A percentile compares a stretch with the other conserved stretches of the same genome.
These are phyloP conservation scores for Smittium culicis DNA, from an alignment of 371 early-diverging fungal species.

Conservation along the genomic window DNA sequence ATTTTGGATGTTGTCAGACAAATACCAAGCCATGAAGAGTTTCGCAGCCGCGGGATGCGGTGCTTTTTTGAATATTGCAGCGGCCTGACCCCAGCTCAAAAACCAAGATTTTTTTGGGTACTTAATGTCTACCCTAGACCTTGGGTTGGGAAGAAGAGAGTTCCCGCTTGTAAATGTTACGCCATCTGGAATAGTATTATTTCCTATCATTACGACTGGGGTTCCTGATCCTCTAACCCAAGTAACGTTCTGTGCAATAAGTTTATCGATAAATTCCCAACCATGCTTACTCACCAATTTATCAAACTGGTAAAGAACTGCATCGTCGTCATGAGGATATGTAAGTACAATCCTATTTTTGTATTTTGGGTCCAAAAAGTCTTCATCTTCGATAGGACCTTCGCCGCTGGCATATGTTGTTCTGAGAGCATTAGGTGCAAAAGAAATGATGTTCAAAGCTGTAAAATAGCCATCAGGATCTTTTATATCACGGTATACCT, in stretches of 20 bases:
- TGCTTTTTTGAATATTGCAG: slow-evolving; percentile 1
- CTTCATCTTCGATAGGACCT: not conserved
- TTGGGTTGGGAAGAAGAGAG: not conserved
- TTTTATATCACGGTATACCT: not conserved
- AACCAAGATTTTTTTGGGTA: slow-evolving; percentile 3
- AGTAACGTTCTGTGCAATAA: not conserved
- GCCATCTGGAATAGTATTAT: not conserved
- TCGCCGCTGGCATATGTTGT: not conserved
- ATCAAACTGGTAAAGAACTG: not conserved
- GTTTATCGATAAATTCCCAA: not conserved
- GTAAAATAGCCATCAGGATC: slow-evolving; percentile 7
- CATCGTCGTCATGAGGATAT: slow-evolving; percentile 5
- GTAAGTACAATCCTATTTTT: not conserved
- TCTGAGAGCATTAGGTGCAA: not conserved
- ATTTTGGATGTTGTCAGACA: not conserved
- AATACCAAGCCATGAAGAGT: not conserved
- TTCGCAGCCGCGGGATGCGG: slow-evolving; percentile 4
- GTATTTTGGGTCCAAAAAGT: slow-evolving; percentile 3
- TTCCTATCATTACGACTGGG: not conserved
- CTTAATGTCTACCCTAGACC: not conserved
- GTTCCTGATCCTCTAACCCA: not conserved
- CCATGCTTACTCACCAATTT: not conserved
- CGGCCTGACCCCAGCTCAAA: not conserved
- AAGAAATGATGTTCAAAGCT: not conserved
- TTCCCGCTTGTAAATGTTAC: not conserved